A percentile compares a stretch with the other conserved stretches of the same genome.
These are phyloP conservation scores for Pseudomonodictys pantanalensis DNA, from an alignment of 495 filamentous ascomycete species.

Conservation along the genomic window DNA sequence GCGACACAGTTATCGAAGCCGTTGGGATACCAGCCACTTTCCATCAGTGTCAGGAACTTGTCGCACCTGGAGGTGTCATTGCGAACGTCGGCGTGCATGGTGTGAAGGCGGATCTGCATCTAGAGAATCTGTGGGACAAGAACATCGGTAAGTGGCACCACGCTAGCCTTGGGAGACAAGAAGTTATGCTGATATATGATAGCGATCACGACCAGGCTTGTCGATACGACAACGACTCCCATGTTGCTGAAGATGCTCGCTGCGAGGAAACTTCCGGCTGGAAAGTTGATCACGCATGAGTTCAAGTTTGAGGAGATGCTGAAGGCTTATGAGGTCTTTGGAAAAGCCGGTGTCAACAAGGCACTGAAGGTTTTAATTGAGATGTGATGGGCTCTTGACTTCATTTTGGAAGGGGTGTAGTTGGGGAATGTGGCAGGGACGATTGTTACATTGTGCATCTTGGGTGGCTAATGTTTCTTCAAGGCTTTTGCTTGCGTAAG, in stretches of 20 bases:
- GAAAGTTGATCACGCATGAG: constrained; percentile 46
- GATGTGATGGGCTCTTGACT: too few species aligned
- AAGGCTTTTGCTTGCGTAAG: too few species aligned
- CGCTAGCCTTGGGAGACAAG: constrained; percentile 20
- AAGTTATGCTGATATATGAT: constrained; percentile 12
- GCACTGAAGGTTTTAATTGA: constrained; percentile 43
- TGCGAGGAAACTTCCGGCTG: constrained; percentile 41
- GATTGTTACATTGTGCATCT: too few species aligned
- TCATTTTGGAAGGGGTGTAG: too few species aligned
- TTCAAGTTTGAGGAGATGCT: constrained; percentile 44
- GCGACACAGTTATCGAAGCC: constrained; percentile 55
- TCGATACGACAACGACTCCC: constrained; percentile 47
- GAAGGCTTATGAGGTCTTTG: constrained; percentile 42
- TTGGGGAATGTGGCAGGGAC: too few species aligned
- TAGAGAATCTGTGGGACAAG: constrained; percentile 34
- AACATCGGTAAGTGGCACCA: constrained; percentile 37
- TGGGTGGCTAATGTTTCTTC: too few species aligned
- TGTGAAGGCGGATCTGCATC: constrained; percentile 43
- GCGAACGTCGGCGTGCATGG: constrained; percentile 55
- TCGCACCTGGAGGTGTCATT: constrained; percentile 50
- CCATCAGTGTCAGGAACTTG: constrained; percentile 48
- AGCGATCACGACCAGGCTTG: constrained; percentile 49
- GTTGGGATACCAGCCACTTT: constrained; percentile 52
- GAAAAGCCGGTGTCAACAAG: constrained; percentile 37
- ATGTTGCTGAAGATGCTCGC: constrained; percentile 45